These are phyloP conservation scores for Aspergillus fischeri DNA, from an alignment of 2,329 filamentous ascomycete species.

Conservation along the genomic window DNA sequence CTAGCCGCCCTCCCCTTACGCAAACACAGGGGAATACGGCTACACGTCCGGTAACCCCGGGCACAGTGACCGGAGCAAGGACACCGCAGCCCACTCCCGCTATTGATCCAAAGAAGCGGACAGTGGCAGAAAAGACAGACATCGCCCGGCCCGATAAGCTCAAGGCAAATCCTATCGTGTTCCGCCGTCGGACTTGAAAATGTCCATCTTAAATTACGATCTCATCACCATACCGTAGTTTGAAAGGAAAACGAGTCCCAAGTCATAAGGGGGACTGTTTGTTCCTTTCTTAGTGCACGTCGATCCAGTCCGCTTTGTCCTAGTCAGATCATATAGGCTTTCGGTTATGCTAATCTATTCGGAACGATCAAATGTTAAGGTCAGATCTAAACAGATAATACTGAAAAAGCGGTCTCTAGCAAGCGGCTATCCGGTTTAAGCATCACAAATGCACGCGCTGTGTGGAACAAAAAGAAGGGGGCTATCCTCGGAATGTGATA, in stretches of 20 bases:
- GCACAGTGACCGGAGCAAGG: background rate
- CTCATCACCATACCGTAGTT: background rate
- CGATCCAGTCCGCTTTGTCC: background rate
- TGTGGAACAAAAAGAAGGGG: background rate
- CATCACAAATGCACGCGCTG: background rate
- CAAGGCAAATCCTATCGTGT: background rate
- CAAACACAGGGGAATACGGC: too few species aligned
- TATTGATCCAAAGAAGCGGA: background rate
- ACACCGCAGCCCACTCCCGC: background rate
- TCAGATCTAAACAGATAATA: background rate
- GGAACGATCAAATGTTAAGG: background rate
- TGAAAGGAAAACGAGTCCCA: background rate
- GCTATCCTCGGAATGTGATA: slow-evolving; percentile 1
- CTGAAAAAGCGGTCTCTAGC: background rate
- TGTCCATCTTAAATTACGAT: background rate
- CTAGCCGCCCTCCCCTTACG: background rate
- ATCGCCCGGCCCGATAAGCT: background rate
- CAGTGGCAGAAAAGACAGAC: background rate
- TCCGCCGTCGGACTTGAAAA: background rate
- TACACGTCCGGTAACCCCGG: background rate
- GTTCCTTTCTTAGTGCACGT: background rate
- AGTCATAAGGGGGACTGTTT: background rate
- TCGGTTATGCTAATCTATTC: background rate
- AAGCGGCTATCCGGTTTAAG: background rate
- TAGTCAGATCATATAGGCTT: background rate